Conservation (phyloP, 495 filamentous ascomycete genomes). For the Penicillium argentinense region DNA sequence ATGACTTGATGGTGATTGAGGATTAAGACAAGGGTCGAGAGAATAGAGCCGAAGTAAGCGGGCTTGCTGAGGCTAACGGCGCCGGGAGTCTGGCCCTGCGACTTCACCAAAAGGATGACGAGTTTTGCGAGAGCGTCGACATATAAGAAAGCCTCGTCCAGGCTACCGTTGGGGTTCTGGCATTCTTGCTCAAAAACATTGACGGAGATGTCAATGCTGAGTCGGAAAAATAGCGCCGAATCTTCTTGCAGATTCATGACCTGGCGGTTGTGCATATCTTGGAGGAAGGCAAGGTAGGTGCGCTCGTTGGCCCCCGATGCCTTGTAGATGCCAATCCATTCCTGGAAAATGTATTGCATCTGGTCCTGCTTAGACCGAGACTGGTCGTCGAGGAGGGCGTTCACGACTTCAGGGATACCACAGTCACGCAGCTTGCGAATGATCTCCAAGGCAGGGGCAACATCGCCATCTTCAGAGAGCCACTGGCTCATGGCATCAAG, state of each 20-base stretch:
- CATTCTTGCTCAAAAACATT: constrained; percentile 68
- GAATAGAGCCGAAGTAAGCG: constrained; percentile 69
- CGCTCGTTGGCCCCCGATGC: constrained; percentile 70
- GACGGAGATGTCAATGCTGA: constrained; percentile 78
- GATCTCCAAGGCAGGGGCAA: constrained; percentile 64
- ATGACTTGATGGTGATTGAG: constrained; percentile 83
- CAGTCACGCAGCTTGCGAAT: constrained; percentile 69
- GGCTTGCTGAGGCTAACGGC: constrained; percentile 60
- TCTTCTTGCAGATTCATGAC: constrained; percentile 72
- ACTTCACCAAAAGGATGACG: constrained; percentile 69
- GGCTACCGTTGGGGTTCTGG: constrained; percentile 56
- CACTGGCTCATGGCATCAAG: constrained; percentile 78
- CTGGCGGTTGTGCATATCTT: constrained; percentile 73
- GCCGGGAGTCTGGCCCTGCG: constrained; percentile 59
- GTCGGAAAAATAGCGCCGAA: constrained; percentile 72
- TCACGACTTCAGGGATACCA: constrained; percentile 53
- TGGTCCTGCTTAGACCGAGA: constrained; percentile 66
- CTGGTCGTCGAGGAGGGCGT: constrained; percentile 48
- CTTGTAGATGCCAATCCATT: constrained; percentile 85
- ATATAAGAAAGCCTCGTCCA: constrained; percentile 70
- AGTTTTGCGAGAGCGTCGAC: constrained; percentile 89
- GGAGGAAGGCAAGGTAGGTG: constrained; percentile 72
- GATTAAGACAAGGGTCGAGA: constrained; percentile 74
- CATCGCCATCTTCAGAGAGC: constrained; percentile 69
- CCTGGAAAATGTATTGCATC: constrained; percentile 90